Evolutionary conservation across 805 yeast species (phyloP), one percentile per base, ranked within the genome.

Genomic region (Lipomyces yamadae): DNA sequence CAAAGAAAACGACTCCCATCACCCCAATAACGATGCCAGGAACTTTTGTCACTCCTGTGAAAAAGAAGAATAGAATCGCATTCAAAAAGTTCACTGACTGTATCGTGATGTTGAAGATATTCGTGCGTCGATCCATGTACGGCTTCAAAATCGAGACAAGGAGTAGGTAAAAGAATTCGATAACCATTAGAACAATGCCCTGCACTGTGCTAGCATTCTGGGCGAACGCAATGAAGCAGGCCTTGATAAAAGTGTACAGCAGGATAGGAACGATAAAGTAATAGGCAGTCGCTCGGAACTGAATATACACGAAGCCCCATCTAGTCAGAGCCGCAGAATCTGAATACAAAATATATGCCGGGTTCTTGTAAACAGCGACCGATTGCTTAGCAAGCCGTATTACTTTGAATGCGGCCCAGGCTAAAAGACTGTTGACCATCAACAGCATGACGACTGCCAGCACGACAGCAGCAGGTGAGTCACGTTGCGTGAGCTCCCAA

Each of bases 1-100:
- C 86, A 74, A 95, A 95, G 73, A 91, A 88, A 6, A 95, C 92
- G 57, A 95, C 87, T 0, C 96, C 99, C 84, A 92, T 90, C 48
- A 95, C 88, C 0, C 97, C 90, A 0, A 95, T 87, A n/a, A 92
- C 98, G 60, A 89, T 88, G 96, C 96, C 78, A 90, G 95, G 50
- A 83, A 84, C 81, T 92, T 93, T 55, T 91, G 81, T 75, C 35
- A 68, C 70, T 29, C 89, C 86, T 24, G 97, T 90, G 81, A 92
- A 95, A 80, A 95, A 93, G 80, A 92, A 79, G 78, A 91, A 95
- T 80, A 95, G 89, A 55, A 94, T 78, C 0, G 97, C 85, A 78
- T 95, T 95, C 74, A 94, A 79, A 64, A 92, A 84, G 75, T 87
- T 90, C 72, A 95, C 87, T 58, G 90, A 84, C 50, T 91, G 88